Evolutionary conservation across 805 yeast species (phyloP).

Genomic region (Cyberlindnera maritima): DNA sequence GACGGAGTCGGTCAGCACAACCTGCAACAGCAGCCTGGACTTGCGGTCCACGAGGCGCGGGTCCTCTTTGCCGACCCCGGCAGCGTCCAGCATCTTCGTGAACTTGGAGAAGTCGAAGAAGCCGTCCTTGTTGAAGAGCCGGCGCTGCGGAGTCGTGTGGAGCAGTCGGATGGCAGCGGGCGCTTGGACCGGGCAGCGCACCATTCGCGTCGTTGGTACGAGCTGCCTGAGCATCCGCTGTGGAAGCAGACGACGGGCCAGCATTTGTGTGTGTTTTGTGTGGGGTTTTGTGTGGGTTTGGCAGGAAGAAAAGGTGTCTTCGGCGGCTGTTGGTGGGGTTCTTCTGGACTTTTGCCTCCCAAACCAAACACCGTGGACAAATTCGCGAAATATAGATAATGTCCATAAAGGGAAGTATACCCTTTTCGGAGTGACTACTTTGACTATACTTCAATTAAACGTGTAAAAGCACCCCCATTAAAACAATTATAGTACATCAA

Average conservation of each 20-base stretch:
- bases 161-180: background rate
- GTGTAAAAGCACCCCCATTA: too few relatives aligned
- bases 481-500: background rate
- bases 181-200: background rate
- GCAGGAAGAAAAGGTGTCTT: too few relatives aligned
- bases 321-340: too few relatives aligned
- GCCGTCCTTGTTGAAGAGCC: conserved; percentile 19
- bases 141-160: conserved; percentile 6
- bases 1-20: conserved; percentile 12
- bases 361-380: too few relatives aligned
- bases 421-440: too few relatives aligned
- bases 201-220: background rate
- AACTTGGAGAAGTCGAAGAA: conserved; percentile 20
- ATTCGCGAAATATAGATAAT: too few relatives aligned
- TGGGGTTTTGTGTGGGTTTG: background rate
- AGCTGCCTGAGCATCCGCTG: background rate
- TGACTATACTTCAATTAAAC: too few relatives aligned
- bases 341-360: too few relatives aligned
- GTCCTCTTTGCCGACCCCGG: conserved; percentile 16
- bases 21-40: conserved; percentile 17
- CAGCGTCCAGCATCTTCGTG: conserved; percentile 15
- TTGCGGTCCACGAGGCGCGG: conserved; percentile 10
- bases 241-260: background rate
- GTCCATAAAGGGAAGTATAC: too few relatives aligned
- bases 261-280: background rate